phyloP scores from a whole-genome alignment of 2,329 filamentous ascomycete genomes.

The Cytospora schulzeri region DNA sequence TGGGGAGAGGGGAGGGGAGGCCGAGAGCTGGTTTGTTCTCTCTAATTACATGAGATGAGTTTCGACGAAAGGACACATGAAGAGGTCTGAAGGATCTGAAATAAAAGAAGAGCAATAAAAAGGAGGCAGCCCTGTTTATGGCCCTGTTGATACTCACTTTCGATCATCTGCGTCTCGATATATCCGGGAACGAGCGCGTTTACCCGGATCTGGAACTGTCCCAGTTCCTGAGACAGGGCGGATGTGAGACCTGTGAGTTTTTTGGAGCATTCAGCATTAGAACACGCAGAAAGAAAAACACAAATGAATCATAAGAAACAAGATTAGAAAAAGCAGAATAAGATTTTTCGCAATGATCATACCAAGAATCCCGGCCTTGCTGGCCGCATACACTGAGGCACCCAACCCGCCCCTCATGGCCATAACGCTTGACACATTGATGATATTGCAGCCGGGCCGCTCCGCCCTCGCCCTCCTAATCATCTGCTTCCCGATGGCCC shows the following conservation, averaged over 20 bases:
- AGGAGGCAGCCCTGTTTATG: not conserved
- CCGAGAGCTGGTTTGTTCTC: no score
- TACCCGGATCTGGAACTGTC: slow-evolving; percentile 65
- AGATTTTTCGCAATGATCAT: slow-evolving; percentile 35
- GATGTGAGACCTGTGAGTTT: slow-evolving; percentile 63
- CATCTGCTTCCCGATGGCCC: slow-evolving; percentile 52
- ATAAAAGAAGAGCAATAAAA: slow-evolving; percentile 12
- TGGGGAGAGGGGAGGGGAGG: slow-evolving; percentile 24
- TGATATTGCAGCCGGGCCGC: slow-evolving; percentile 57
- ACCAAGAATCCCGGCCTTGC: slow-evolving; percentile 79
- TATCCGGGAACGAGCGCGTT: slow-evolving; percentile 85
- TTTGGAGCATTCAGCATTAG: not conserved
- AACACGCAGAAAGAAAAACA: not conserved
- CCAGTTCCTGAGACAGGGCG: slow-evolving; percentile 65
- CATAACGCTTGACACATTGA: slow-evolving; percentile 80
- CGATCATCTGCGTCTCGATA: slow-evolving; percentile 79
- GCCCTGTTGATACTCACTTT: slow-evolving; percentile 53
- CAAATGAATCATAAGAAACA: no score
- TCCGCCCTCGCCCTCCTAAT: slow-evolving; percentile 37
- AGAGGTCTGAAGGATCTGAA: not conserved
- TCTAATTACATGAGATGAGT: slow-evolving; percentile 5
- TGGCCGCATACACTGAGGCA: slow-evolving; percentile 72
- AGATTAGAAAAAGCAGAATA: no score
- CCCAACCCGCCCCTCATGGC: slow-evolving; percentile 70
- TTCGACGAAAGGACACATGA: not conserved